These are phyloP conservation scores for Aethionema arabicum DNA, from an alignment of 345 rosid species.

Conservation along the genomic window DNA sequence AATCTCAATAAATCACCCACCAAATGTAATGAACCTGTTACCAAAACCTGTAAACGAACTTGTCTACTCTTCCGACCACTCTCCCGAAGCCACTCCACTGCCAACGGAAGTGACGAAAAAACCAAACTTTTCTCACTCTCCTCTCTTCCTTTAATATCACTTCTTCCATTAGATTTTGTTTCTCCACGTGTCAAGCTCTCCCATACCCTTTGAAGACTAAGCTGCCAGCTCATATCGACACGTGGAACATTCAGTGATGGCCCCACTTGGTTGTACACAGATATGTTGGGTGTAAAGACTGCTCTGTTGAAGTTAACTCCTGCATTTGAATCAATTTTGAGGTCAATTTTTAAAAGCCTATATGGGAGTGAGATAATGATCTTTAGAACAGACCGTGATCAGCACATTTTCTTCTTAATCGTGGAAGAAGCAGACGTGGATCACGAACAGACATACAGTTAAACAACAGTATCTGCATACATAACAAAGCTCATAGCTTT, in stretches of 20 bases:
- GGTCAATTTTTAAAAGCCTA: neutral
- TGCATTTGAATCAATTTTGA: slow-evolving; percentile 28
- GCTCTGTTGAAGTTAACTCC: slow-evolving; percentile 87
- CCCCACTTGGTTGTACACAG: slow-evolving; percentile 84
- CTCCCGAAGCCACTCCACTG: slow-evolving; percentile 90
- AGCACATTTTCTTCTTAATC: slow-evolving; percentile 51
- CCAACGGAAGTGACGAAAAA: slow-evolving; percentile 82
- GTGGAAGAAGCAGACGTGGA: slow-evolving; percentile 75
- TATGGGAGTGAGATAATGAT: too few relatives aligned
- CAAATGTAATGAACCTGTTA: slow-evolving; percentile 85
- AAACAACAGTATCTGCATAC: slow-evolving; percentile 38
- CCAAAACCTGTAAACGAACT: slow-evolving; percentile 79
- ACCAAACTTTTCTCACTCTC: slow-evolving; percentile 60
- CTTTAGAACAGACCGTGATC: slow-evolving; percentile 43
- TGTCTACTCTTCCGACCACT: slow-evolving; percentile 54
- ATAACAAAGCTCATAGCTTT: neutral
- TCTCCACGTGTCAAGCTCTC: slow-evolving; percentile 55
- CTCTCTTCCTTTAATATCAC: slow-evolving; percentile 42
- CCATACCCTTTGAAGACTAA: slow-evolving; percentile 75
- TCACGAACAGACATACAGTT: slow-evolving; percentile 94
- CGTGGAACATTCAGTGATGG: slow-evolving; percentile 46
- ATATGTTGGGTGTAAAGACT: slow-evolving; percentile 79
- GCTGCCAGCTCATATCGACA: slow-evolving; percentile 78
- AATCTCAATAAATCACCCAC: slow-evolving; percentile 87
- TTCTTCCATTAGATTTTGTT: neutral